phyloP scores from a whole-genome alignment of 495 filamentous ascomycete species.

The Friedmanniomyces endolithicus region DNA sequence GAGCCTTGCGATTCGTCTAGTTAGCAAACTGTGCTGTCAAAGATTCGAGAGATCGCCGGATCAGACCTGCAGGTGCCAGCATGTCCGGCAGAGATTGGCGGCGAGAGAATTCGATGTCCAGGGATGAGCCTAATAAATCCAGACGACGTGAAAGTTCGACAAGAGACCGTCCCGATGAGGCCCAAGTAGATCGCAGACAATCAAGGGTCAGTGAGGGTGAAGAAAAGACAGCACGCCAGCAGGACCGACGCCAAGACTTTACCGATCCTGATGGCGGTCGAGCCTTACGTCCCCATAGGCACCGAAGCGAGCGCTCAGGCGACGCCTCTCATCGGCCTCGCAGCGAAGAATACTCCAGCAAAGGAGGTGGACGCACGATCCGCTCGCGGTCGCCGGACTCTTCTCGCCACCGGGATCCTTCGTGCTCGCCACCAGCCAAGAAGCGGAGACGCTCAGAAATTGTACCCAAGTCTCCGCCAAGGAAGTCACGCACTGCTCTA shows the following conservation, averaged over 20 bases:
- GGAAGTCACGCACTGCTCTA: conserved; percentile 24
- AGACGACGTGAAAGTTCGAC: background rate
- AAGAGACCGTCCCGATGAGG: too few relatives aligned
- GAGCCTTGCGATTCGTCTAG: too few relatives aligned
- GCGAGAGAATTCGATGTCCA: background rate
- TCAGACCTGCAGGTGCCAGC: background rate
- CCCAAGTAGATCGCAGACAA: too few relatives aligned
- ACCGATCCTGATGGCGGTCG: background rate
- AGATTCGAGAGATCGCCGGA: too few relatives aligned
- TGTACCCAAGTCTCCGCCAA: conserved; percentile 14
- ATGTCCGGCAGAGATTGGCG: background rate
- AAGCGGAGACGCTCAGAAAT: conserved; percentile 4
- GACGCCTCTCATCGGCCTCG: too few relatives aligned
- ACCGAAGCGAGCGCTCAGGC: background rate
- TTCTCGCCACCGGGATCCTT: conserved; percentile 3
- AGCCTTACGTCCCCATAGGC: too few relatives aligned
- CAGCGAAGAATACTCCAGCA: background rate
- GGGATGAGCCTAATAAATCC: background rate
- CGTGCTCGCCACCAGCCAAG: conserved; percentile 17
- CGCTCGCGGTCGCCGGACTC: conserved; percentile 16
- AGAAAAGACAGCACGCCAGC: background rate
- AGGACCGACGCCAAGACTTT: background rate
- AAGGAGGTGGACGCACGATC: background rate
- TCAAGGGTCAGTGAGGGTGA: background rate
- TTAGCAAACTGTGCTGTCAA: too few relatives aligned